Percentiles rank a stretch among this genome's conserved stretches.
These are phyloP conservation scores for Fagopyrum homotropicum DNA, from an alignment of 148 eudicot genomes.

Conservation along the genomic window DNA sequence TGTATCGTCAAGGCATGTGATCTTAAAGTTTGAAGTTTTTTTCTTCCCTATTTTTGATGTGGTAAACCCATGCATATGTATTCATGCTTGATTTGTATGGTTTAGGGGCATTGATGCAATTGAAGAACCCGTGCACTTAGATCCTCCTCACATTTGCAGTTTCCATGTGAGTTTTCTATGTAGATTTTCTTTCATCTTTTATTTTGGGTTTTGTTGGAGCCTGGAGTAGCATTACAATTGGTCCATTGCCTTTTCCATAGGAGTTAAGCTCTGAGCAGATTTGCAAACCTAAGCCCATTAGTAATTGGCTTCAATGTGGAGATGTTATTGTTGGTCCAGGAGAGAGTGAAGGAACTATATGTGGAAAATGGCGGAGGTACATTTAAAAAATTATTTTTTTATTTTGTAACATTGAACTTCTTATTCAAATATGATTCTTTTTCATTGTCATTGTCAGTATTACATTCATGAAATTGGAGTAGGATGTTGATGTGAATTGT, in stretches of 20 bases:
- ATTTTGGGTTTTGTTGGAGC: constrained; percentile 1
- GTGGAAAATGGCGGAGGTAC: constrained; percentile 99
- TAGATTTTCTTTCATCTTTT: constrained; percentile 6
- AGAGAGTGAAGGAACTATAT: constrained; percentile 60
- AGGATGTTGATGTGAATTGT: neutral
- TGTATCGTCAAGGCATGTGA: neutral
- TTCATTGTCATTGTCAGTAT: neutral
- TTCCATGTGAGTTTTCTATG: constrained; percentile 37
- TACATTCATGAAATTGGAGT: neutral
- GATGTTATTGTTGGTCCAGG: constrained; percentile 49
- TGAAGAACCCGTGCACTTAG: constrained; percentile 40
- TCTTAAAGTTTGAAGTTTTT: neutral
- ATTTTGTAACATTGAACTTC: neutral
- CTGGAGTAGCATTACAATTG: constrained; percentile 8
- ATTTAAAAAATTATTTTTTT: neutral
- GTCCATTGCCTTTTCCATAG: constrained; percentile 26
- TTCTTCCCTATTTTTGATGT: neutral
- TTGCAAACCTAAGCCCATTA: constrained; percentile 46
- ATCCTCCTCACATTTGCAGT: constrained; percentile 23
- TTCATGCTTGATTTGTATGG: constrained; percentile 6
- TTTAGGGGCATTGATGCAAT: constrained; percentile 47
- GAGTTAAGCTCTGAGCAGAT: constrained; percentile 30
- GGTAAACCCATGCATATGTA: neutral
- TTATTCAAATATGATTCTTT: too few relatives aligned
- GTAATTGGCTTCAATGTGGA: constrained; percentile 94